Percentiles rank a stretch among this genome's conserved stretches.
Evolutionary conservation across 2,329 filamentous ascomycete species (phyloP).

Genomic region (Kalaharituber pfeilii): DNA sequence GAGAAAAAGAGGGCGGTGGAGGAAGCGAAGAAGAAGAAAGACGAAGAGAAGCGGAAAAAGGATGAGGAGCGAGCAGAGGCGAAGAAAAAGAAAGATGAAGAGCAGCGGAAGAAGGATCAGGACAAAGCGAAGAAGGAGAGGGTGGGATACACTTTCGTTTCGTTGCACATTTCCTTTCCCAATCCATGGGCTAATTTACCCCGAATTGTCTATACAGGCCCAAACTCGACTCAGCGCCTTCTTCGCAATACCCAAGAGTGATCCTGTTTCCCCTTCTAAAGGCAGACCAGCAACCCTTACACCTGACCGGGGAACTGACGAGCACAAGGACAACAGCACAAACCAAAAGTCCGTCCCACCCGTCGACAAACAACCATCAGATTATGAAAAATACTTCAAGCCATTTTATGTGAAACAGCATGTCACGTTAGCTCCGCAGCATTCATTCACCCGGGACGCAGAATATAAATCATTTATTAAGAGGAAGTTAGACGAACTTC

Average conservation of each 20-base stretch:
- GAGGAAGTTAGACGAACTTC: constrained; percentile 27
- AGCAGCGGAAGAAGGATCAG: constrained; percentile 27
- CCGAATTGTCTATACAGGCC: constrained; percentile 26
- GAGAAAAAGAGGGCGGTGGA: constrained; percentile 27
- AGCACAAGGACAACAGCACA: too few species aligned
- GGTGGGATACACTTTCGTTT: constrained; percentile 23
- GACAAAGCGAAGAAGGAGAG: constrained; percentile 31
- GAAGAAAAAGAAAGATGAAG: constrained; percentile 24
- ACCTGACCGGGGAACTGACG: constrained; percentile 17
- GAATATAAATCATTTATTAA: constrained; percentile 24
- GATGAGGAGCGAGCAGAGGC: constrained; percentile 30
- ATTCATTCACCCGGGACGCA: constrained; percentile 40
- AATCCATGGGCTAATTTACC: constrained; percentile 20
- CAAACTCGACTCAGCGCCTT: constrained; percentile 37
- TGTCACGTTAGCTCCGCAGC: constrained; percentile 46
- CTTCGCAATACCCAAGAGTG: constrained; percentile 30
- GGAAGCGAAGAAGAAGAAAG: constrained; percentile 31
- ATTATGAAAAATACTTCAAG: constrained; percentile 56
- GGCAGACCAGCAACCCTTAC: constrained; percentile 9
- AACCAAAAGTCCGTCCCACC: constrained; percentile 11
- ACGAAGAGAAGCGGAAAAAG: constrained; percentile 30
- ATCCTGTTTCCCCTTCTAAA: constrained; percentile 18
- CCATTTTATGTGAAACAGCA: constrained; percentile 64
- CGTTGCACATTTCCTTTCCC: constrained; percentile 8
- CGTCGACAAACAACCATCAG: constrained; percentile 17